Conservation (phyloP, 257 asterid genomes). For the Solanum etuberosum region DNA sequence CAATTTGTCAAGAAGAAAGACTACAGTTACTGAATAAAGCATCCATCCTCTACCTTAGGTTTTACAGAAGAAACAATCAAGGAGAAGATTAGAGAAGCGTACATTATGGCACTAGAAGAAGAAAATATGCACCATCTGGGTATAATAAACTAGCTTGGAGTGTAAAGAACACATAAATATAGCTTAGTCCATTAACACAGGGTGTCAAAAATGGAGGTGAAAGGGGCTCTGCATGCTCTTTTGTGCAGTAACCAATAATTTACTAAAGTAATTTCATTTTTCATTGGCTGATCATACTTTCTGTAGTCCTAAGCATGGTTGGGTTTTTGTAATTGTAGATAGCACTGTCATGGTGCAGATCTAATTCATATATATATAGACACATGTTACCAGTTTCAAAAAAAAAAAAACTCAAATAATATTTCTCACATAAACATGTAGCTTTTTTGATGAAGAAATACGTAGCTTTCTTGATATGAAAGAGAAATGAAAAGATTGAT, state of each 20-base stretch:
- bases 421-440: neutral
- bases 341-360: too few species aligned
- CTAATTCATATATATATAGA: too few species aligned
- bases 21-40: neutral
- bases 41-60: neutral
- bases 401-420: neutral
- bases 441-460: neutral
- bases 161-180: neutral
- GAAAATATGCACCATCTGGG: neutral
- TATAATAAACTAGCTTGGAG: neutral
- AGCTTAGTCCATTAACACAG: neutral
- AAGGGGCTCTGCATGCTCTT: neutral
- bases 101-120: neutral
- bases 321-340: too few species aligned
- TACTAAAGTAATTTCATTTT: neutral
- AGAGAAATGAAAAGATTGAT: neutral
- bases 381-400: too few species aligned
- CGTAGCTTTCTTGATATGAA: neutral
- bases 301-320: too few species aligned
- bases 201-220: neutral
- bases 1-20: neutral
- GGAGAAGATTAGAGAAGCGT: neutral
- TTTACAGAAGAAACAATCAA: neutral
- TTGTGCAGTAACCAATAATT: neutral
- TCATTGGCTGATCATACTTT: neutral